Evolutionary conservation across 768 basidiomycete genomes (phyloP).

Genomic region (Termitomyces sp.): DNA sequence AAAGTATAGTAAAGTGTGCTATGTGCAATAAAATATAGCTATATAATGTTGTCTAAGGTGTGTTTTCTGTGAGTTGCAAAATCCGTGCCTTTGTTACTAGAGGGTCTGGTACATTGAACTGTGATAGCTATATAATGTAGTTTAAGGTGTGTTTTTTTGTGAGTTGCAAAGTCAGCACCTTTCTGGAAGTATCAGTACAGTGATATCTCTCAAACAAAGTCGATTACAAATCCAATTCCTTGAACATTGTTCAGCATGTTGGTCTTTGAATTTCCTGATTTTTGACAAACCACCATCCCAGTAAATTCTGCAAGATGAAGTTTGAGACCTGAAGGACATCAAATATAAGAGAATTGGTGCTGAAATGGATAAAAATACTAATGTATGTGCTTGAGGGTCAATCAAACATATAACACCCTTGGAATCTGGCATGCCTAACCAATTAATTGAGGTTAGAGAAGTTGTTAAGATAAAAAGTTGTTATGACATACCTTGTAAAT

Average conservation of each 20-base stretch:
- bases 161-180: background rate
- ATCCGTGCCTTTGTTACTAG: no score
- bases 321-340: background rate
- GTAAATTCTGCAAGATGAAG: background rate
- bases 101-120: no score
- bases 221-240: background rate
- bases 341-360: background rate
- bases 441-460: slow-evolving; percentile 5
- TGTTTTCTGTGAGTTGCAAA: no score
- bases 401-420: background rate
- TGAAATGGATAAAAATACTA: background rate
- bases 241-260: background rate
- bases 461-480: background rate
- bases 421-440: background rate
- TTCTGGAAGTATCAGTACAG: background rate
- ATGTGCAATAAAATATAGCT: no score
- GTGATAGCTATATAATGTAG: background rate
- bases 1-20: no score
- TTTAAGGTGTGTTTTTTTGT: background rate
- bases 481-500: background rate
- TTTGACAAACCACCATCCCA: background rate
- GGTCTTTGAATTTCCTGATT: background rate
- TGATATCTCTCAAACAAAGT: background rate
- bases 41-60: no score
- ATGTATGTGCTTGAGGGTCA: background rate